phyloP scores from a whole-genome alignment of 129 eudicot species.

The Logfia minima region DNA sequence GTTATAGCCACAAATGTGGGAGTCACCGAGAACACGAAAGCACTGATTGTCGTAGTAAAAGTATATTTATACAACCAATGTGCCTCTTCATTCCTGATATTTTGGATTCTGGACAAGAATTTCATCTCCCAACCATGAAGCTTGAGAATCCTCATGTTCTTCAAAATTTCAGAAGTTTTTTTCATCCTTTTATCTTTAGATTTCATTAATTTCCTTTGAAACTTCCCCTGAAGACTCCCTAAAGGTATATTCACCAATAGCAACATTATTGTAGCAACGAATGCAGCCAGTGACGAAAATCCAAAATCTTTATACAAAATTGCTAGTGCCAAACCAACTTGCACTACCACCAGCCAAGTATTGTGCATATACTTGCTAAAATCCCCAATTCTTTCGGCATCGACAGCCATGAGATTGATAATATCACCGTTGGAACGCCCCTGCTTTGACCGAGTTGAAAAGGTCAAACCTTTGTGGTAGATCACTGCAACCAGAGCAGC shows the following conservation, averaged over 20 bases:
- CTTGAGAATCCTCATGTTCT: slow-evolving; percentile 88
- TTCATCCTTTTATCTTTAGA: slow-evolving; percentile 86
- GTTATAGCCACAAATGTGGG: slow-evolving; percentile 76
- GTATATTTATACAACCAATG: slow-evolving; percentile 62
- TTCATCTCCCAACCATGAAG: slow-evolving; percentile 97
- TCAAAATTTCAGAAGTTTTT: slow-evolving; percentile 75
- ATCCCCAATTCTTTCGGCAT: slow-evolving; percentile 72
- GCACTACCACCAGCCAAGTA: slow-evolving; percentile 65
- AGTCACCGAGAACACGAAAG: slow-evolving; percentile 71
- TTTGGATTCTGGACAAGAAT: slow-evolving; percentile 62
- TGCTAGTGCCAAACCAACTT: slow-evolving; percentile 59
- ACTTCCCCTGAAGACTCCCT: slow-evolving; percentile 61
- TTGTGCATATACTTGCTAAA: slow-evolving; percentile 73
- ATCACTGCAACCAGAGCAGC: slow-evolving; percentile 69
- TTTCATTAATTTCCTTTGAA: slow-evolving; percentile 65
- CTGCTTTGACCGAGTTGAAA: slow-evolving; percentile 61
- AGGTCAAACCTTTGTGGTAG: slow-evolving; percentile 67
- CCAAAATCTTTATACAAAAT: slow-evolving; percentile 68
- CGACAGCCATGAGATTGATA: slow-evolving; percentile 79
- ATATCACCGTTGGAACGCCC: slow-evolving; percentile 72
- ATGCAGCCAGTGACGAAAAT: slow-evolving; percentile 65
- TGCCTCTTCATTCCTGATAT: slow-evolving; percentile 53
- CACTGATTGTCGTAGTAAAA: slow-evolving; percentile 46
- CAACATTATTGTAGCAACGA: slow-evolving; percentile 55
- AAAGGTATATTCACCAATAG: slow-evolving; percentile 68